phyloP scores from a whole-genome alignment of 2,329 filamentous ascomycete species.

The Diaporthe sp. region DNA sequence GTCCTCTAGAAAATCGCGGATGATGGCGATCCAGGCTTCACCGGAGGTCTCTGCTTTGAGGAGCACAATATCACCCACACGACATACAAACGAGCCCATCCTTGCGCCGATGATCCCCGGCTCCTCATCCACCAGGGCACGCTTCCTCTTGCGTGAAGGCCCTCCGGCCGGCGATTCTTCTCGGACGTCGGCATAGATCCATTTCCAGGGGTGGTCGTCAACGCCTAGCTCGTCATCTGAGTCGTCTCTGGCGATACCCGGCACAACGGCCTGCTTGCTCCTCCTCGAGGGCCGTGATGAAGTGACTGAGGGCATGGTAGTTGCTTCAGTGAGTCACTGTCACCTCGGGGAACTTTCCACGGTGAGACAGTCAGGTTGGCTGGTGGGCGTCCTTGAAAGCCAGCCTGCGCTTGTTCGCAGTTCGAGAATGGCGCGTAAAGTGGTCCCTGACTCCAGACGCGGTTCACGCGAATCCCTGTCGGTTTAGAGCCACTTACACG shows the following conservation, averaged over 20 bases:
- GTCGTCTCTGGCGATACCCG: constrained; percentile 79
- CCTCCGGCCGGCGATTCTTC: constrained; percentile 36
- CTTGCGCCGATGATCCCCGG: constrained; percentile 81
- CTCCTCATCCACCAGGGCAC: constrained; percentile 46
- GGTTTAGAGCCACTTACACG: not conserved
- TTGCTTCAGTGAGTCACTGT: constrained; percentile 9
- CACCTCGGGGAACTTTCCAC: not conserved
- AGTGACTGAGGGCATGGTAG: constrained; percentile 20
- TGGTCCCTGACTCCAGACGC: constrained; percentile 26
- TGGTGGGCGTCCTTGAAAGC: not conserved
- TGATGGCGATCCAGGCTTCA: constrained; percentile 92
- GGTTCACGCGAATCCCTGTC: constrained; percentile 40
- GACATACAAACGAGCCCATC: constrained; percentile 85
- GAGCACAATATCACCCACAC: constrained; percentile 85
- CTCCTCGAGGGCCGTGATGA: constrained; percentile 33
- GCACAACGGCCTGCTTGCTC: constrained; percentile 45
- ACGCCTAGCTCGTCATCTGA: constrained; percentile 89
- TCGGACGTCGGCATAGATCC: constrained; percentile 72
- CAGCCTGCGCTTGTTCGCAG: not conserved
- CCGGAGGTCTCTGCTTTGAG: constrained; percentile 89
- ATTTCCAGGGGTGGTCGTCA: constrained; percentile 82
- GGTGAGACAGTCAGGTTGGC: not conserved
- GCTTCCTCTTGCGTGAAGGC: constrained; percentile 53
- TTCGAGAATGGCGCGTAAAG: constrained; percentile 31
- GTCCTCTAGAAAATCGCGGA: constrained; percentile 83